Evolutionary conservation across 108 stramenopile species (phyloP), one percentile per base, ranked within the genome.

Genomic region (Nitzschia inconspicua): DNA sequence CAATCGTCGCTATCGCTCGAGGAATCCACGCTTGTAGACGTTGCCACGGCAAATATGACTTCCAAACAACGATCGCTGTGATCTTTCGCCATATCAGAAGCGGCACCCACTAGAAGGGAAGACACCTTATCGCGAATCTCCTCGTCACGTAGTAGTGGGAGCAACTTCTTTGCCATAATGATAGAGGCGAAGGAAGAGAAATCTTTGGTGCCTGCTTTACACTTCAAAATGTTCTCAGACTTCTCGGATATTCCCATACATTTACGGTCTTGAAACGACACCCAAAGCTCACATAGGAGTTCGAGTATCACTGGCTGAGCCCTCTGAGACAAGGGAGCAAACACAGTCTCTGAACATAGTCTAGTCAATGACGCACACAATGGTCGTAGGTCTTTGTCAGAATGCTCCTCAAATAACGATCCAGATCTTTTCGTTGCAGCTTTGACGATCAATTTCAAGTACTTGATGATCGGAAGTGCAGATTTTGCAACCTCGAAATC

Each of bases 91-190:
- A 60, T 35, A 1, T 35, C 47, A 31, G 77, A 71, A 9, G 74
- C 68, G 25, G 82, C 77, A 43, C 42, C 44, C 31, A 86, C 60
- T 49, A 83, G 51, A 7, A 60, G 59, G 16, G 80, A 72, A 11
- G 71, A 65, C 6, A 79, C 59, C 39, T 58, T 57, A 14, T 44
- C 43, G 16, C 68, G 66, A 11, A 64, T 61, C 1, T 37, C 44
- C 28, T 61, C 57, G 22, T 71, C 56, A 20, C 68, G 44, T 23
- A 86, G 61, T 30, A 68, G 36, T 5, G 83, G 80, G 16, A 88
- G 58, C 27, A 88, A 55, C 39, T 82, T 66, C 47, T 44, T 67
- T 25, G 78, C 70, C 22, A 86, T 50, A 31, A 80, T 53, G 14
- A 37, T 28, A 3, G 62, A 69, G 22, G 46, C 36, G 10, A 40